Evolutionary conservation across 805 yeast genomes (phyloP), one percentile per base, ranked within the genome.

Genomic region (Ogataea chonburiensis): DNA sequence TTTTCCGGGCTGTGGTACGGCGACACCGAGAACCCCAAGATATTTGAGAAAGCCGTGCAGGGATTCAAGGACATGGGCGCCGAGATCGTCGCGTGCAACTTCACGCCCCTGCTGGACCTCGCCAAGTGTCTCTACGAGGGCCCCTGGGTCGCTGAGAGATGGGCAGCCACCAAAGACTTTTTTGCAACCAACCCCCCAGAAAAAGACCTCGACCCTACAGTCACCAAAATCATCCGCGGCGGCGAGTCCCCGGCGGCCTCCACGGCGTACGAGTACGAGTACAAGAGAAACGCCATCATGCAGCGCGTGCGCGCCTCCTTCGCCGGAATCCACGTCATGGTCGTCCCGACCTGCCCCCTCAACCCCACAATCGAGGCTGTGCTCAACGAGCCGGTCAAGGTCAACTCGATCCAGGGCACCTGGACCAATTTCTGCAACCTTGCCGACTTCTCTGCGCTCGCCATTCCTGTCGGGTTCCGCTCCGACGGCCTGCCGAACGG

Each of bases 81-180:
- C 27, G 66, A 68, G 25, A 63, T 86, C 18, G 71, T 75, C 15
- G 66, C 78, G 8, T 60, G 80, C 27, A 89, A 87, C 61, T 89
- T 91, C 58, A 61, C 80, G 12, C 85, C 88, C 4, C 67, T 91
- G 25, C 67, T 86, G 43, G 84, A 83, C 23, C 70, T 91, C 39
- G 98, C 98, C 12, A 77, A 77, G 50, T 85, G 93, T 55, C 71
- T 91, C 23, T 91, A 91, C 58, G 97, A 91, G 56, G 98, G 98
- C 40, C 85, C 98, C n/a, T 91, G 98, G 98, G 98, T 91, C 8
- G 86, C 94, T 16, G 98, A 91, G 66, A 76, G 98, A 50, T 88
- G 79, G 64, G 79, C 86, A 45, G 96, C 96, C 17, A 75, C 79
- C 23, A 74, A 77, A 49, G 86, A 82, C 26, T 84, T 83, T 49